Evolutionary conservation across 805 yeast genomes (phyloP), one percentile per base, ranked within the genome.

Genomic region (Myxozyma neglecta): DNA sequence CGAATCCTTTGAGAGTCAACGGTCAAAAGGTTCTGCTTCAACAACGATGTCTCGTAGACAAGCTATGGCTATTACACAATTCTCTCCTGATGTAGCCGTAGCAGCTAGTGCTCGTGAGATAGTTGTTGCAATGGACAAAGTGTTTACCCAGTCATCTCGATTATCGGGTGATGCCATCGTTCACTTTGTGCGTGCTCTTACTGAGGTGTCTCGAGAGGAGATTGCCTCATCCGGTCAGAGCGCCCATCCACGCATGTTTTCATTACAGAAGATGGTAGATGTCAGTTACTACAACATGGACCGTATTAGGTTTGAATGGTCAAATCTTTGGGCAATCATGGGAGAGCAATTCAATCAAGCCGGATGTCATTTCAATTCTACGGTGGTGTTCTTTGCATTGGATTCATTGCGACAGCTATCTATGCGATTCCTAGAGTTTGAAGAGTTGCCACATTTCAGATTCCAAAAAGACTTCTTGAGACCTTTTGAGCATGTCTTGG

Each of bases 241-340:
- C 48, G 79, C 82, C 6, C 85, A 89, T 64, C 99, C 98, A 43
- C 81, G 99, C 73, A 87, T 90, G 76, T 96, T 90, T 72, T 89
- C 98, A 0, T 77, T 94, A 65, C 98, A 91, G 72, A 94, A 94
- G 72, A 89, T 94, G 81, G 96, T 94, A 56, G 99, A 96, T 75
- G 96, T 94, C 47, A 93, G 97, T 75, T 93, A 94, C 75, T 94
- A 96, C 78, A 96, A 96, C 73, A 94, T 94, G 97, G 85, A 85
- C 54, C 88, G 99, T 78, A 92, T 94, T 69, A 85, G 97, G 74
- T 86, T 94, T 64, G 97, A 96, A 75, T 94, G 99, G 97, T 85
- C 96, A 6, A 93, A 90, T 57, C 80, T 94, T 61, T 94, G 99
- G 99, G 83, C 88, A 14, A 88, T 89, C 9, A 89, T 94, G 89